These are phyloP conservation scores for Yamadazyma endophytica DNA, from an alignment of 805 yeast genomes.

Conservation along the genomic window DNA sequence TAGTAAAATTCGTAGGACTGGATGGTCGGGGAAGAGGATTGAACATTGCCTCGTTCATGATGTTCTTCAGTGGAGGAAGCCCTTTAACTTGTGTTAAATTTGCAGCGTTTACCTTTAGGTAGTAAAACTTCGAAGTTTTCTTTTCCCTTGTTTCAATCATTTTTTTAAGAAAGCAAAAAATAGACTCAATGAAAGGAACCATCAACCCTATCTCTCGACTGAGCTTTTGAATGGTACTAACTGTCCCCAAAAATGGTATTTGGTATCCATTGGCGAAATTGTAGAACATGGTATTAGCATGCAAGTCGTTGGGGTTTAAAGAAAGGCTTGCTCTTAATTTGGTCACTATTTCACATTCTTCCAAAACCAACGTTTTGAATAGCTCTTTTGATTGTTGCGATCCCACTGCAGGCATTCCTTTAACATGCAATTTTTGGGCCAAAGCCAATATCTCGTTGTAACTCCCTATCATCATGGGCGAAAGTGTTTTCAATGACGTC, in stretches of 20 bases:
- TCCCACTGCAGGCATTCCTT: constrained; percentile 6
- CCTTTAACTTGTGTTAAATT: constrained; percentile 13
- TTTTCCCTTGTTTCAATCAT: constrained; percentile 10
- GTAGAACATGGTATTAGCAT: constrained; percentile 9
- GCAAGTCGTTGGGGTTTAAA: constrained; percentile 6
- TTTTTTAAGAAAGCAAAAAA: constrained; percentile 9
- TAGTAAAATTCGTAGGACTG: constrained; percentile 8
- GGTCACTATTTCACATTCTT: constrained; percentile 8
- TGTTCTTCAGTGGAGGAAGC: constrained; percentile 17
- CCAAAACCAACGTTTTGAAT: constrained; percentile 10
- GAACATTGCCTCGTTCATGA: constrained; percentile 23
- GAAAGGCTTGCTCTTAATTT: constrained; percentile 1
- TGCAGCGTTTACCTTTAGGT: constrained; percentile 9
- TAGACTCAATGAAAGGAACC: constrained; percentile 13
- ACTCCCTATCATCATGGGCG: constrained; percentile 13
- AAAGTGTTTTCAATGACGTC: constrained; percentile 3
- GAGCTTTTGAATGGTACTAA: constrained; percentile 2
- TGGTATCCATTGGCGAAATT: constrained; percentile 10
- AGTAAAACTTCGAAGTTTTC: constrained; percentile 12
- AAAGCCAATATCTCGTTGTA: constrained; percentile 11
- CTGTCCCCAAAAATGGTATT: not conserved
- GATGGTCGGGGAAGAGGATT: constrained; percentile 16
- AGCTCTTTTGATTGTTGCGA: constrained; percentile 9
- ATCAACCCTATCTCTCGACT: constrained; percentile 1
- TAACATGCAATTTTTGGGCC: constrained; percentile 5